Percentiles rank a stretch among this genome's conserved stretches.
phyloP scores from a whole-genome alignment of 2,329 filamentous ascomycete genomes.

The Aspergillus bombycis region DNA sequence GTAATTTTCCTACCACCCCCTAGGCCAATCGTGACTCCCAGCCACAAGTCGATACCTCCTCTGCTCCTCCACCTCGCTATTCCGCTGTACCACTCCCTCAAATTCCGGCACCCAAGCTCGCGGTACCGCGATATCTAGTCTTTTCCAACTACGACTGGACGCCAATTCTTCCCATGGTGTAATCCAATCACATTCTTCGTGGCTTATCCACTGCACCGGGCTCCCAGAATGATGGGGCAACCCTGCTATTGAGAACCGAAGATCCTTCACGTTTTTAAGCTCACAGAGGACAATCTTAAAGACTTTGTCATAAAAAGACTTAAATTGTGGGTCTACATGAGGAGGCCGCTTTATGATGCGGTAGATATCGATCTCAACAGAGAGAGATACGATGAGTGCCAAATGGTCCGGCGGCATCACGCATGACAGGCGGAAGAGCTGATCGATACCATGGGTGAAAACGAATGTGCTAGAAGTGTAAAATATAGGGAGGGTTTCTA shows the following conservation, averaged over 20 bases:
- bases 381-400: slow-evolving; percentile 3
- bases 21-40: slow-evolving; percentile 9
- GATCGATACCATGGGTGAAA: slow-evolving; percentile 17
- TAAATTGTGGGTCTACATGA: slow-evolving; percentile 4
- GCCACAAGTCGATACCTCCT: slow-evolving; percentile 8
- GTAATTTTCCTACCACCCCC: slow-evolving; percentile 6
- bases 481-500: slow-evolving; percentile 1
- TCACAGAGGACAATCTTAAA: slow-evolving; percentile 3
- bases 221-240: not conserved
- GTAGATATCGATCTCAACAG: slow-evolving; percentile 17
- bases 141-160: slow-evolving; percentile 8
- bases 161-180: slow-evolving; percentile 12
- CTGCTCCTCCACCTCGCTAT: not conserved
- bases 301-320: slow-evolving; percentile 6
- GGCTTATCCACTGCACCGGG: slow-evolving; percentile 1
- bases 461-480: slow-evolving; percentile 15
- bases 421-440: slow-evolving; percentile 11
- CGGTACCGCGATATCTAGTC: slow-evolving; percentile 11
- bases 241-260: slow-evolving; percentile 10
- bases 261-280: slow-evolving; percentile 1
- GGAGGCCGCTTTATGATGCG: slow-evolving; percentile 3
- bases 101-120: not conserved
- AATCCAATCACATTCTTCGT: slow-evolving; percentile 9
- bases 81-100: not conserved
- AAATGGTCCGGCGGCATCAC: slow-evolving; percentile 9